Conservation (phyloP, 306 rosid genomes). For the Dryas octopetala region DNA sequence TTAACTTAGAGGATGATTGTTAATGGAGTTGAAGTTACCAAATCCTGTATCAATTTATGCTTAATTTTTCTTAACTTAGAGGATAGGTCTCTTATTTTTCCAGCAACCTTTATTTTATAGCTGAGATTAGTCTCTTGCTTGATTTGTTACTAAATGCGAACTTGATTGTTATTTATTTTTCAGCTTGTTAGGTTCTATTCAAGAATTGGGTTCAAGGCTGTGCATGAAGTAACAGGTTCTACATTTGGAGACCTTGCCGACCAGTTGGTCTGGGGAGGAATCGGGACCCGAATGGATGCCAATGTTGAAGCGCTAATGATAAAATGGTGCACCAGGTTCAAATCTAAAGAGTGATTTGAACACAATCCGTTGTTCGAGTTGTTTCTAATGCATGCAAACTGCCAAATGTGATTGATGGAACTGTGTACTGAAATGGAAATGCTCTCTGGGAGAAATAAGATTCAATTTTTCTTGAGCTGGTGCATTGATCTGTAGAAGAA, state of each 20-base stretch:
- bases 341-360: conserved; percentile 26
- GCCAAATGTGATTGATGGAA: background rate
- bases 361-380: background rate
- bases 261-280: conserved; percentile 90
- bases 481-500: background rate
- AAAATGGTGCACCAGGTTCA: conserved; percentile 83
- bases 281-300: conserved; percentile 86
- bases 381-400: background rate
- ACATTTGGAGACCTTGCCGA: conserved; percentile 56
- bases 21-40: no score
- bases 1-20: no score
- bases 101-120: background rate
- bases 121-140: background rate
- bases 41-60: no score
- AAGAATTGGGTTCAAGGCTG: conserved; percentile 72
- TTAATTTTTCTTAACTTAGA: background rate
- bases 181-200: conserved; percentile 80
- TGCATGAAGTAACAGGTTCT: conserved; percentile 70
- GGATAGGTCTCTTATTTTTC: background rate
- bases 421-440: background rate
- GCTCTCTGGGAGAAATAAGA: background rate
- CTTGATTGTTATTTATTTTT: background rate
- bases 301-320: conserved; percentile 54
- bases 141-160: background rate
- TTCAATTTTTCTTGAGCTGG: background rate